Percentiles rank a stretch among this genome's conserved stretches.
These are phyloP conservation scores for Penicillium sp. DNA, from an alignment of 2,329 filamentous ascomycete species.

Conservation along the genomic window DNA sequence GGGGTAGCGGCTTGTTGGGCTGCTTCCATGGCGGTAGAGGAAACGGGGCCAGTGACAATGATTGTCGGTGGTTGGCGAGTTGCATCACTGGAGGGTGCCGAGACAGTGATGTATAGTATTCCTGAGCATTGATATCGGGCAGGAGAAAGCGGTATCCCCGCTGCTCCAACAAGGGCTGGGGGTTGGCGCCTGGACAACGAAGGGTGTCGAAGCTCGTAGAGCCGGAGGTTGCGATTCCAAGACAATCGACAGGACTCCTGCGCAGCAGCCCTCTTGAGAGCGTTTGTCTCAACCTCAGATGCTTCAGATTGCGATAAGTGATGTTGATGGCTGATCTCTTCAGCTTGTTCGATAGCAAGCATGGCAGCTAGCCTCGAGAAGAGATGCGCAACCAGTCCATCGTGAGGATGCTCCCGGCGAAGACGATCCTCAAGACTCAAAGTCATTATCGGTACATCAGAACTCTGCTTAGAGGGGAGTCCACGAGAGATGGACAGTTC, in stretches of 20 bases:
- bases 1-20: conserved; percentile 33
- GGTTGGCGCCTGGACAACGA: conserved; percentile 35
- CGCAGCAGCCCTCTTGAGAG: conserved; percentile 44
- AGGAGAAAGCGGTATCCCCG: conserved; percentile 35
- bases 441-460: conserved; percentile 45
- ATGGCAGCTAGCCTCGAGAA: conserved; percentile 52
- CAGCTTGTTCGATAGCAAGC: conserved; percentile 48
- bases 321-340: conserved; percentile 40
- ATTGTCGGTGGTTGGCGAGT: conserved; percentile 36
- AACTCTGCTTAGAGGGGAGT: conserved; percentile 41
- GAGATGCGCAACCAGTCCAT: conserved; percentile 45
- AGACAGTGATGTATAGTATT: conserved; percentile 44
- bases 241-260: conserved; percentile 48
- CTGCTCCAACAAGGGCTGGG: conserved; percentile 35
- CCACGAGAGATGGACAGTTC: conserved; percentile 44
- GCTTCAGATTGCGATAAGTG: conserved; percentile 41
- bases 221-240: conserved; percentile 41
- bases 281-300: conserved; percentile 43
- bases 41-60: conserved; percentile 39
- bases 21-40: conserved; percentile 35
- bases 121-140: conserved; percentile 32
- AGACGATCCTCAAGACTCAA: conserved; percentile 41
- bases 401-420: conserved; percentile 40
- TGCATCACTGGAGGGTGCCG: conserved; percentile 29
- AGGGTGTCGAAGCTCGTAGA: conserved; percentile 49